Evolutionary conservation across 176 grass and related monocot species (phyloP), one percentile per base, ranked within the genome.

Genomic region (Microstegium vimineum): DNA sequence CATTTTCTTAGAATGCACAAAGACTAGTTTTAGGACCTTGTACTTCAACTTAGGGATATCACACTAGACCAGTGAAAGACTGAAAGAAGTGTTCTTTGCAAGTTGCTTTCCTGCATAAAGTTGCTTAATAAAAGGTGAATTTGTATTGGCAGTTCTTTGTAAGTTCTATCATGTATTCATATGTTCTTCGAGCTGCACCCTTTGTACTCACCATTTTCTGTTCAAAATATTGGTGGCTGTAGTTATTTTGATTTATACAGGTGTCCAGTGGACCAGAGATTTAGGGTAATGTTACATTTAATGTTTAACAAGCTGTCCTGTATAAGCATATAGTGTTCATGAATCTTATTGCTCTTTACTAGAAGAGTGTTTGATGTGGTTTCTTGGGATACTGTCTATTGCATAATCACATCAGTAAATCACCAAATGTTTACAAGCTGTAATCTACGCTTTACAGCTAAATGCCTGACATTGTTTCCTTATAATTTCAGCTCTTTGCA

Each of bases 1-100:
- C 61, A 59, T 63, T 89, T 75, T 80, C 62, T 85, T 81, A 81
- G 25, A 61, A 80, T 52, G 46, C 30, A 68, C 30, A 47, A 33
- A 51, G 37, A 38, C 54, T 79, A 61, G 43, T 63, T 76, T 59
- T 70, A 40, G 78, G 47, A 70, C 51, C 66, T 77, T 77, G 66
- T 66, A 32, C 78, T 69, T 69, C 70, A 59, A 70, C 61, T 87
- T 76, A 43, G 47, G 31, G 51, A 36, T 20, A 7, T 45, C 59
- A 56, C 70, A 63, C 47, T 80, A 62, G 49, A 20, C 38, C 38
- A 77, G 32, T 77, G 25, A 41, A n/a, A n/a, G n/a, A n/a, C n/a
- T n/a, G n/a, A n/a, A 82, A 74, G n/a, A 56, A 59, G 54, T 59
- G 2, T 59, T 23, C 54, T 25, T 59, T 59, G 54, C 54, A 59